Evolutionary conservation across 148 eudicot genomes (phyloP).

Genomic region (Rheum nobile): DNA sequence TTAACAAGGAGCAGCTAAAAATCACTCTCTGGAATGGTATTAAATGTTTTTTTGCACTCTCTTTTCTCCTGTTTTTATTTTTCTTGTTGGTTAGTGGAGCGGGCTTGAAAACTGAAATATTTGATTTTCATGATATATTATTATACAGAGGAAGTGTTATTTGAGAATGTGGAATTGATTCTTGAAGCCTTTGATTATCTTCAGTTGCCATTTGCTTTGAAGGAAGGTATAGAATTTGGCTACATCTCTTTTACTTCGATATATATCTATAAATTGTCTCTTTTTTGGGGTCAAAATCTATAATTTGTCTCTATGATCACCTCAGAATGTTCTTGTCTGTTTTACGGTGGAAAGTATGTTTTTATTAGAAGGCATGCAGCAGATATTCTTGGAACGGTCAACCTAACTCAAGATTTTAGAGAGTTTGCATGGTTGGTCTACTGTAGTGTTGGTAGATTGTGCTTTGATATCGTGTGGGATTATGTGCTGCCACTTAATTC

Average conservation of each 20-base stretch:
- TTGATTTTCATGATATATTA: neutral
- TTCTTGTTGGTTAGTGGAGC: neutral
- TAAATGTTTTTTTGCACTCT: neutral
- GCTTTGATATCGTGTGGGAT: neutral
- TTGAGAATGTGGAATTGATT: conserved; percentile 87
- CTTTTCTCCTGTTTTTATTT: neutral
- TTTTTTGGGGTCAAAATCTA: too few relatives aligned
- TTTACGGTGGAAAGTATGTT: neutral
- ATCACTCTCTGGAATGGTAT: conserved; percentile 82
- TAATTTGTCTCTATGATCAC: neutral
- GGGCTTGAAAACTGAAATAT: neutral
- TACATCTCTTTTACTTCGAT: neutral
- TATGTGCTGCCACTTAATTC: neutral
- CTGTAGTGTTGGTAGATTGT: neutral
- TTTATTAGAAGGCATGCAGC: neutral
- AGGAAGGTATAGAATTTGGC: conserved; percentile 36
- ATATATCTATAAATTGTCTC: neutral
- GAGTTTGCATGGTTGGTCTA: neutral
- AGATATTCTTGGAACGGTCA: neutral
- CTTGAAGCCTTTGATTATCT: conserved; percentile 95
- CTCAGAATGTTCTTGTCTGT: neutral
- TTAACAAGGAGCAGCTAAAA: conserved; percentile 86
- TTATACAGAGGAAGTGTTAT: conserved; percentile 77
- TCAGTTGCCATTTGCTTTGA: conserved; percentile 81
- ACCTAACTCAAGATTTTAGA: neutral